These are phyloP conservation scores for Micromonas commoda DNA, from an alignment of 139 green algal species.

Conservation along the genomic window DNA sequence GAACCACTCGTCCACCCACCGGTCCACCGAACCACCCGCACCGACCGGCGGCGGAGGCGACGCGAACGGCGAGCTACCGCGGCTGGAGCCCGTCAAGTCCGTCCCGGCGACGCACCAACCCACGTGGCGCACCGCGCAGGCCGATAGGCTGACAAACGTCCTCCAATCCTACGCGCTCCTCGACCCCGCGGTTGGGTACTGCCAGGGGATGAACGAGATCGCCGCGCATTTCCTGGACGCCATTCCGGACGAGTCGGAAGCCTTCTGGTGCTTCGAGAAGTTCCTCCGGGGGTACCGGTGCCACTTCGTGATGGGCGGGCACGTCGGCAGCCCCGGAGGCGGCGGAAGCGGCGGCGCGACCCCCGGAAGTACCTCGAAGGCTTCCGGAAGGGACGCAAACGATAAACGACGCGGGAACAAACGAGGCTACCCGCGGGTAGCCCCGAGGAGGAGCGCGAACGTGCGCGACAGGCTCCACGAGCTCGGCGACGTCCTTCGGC, in stretches of 20 bases:
- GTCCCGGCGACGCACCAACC: neutral
- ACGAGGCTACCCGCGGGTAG: too few relatives aligned
- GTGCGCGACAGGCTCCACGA: neutral
- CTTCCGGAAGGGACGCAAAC: too few relatives aligned
- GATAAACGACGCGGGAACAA: too few relatives aligned
- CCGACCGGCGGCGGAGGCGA: neutral
- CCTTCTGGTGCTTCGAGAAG: conserved; percentile 67
- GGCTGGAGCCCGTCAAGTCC: too few relatives aligned
- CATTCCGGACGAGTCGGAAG: conserved; percentile 64
- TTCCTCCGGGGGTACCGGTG: conserved; percentile 11
- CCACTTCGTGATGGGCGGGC: neutral
- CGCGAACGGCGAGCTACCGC: too few relatives aligned
- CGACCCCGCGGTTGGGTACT: conserved; percentile 69
- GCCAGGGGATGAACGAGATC: conserved; percentile 78
- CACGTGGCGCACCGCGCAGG: neutral
- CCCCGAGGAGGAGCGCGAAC: too few relatives aligned
- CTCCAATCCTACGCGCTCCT: conserved; percentile 59
- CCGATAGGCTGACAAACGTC: conserved; percentile 25
- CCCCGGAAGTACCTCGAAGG: too few relatives aligned
- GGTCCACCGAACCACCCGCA: neutral
- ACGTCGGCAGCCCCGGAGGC: neutral
- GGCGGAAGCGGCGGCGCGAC: too few relatives aligned
- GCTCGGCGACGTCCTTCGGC: neutral
- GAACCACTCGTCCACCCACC: too few relatives aligned
- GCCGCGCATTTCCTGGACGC: conserved; percentile 61